Percentiles rank a stretch among this genome's conserved stretches.
Evolutionary conservation across 2,329 filamentous ascomycete genomes (phyloP).

Genomic region (Ambrosiella xylebori): DNA sequence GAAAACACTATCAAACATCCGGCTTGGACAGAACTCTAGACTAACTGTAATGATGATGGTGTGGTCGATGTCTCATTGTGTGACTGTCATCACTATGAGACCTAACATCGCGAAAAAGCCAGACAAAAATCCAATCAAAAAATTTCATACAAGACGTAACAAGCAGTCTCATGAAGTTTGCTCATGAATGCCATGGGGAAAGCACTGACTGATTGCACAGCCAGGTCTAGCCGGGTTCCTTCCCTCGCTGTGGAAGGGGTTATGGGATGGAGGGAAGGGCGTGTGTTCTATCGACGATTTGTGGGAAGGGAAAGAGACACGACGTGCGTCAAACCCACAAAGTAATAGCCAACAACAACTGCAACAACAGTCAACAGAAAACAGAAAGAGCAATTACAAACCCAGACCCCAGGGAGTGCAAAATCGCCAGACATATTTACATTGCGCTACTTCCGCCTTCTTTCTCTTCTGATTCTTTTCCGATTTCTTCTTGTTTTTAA

Average conservation of each 20-base stretch:
- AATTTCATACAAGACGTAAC: neutral
- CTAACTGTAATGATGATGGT: no score
- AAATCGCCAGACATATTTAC: conserved; percentile 4
- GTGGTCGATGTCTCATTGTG: no score
- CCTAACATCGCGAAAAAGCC: neutral
- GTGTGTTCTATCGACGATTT: neutral
- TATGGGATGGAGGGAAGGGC: neutral
- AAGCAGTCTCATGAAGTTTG: no score
- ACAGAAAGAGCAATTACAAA: no score
- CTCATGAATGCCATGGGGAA: neutral
- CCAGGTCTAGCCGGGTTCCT: conserved; percentile 2
- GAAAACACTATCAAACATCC: no score
- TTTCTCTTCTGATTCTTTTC: neutral
- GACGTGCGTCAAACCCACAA: neutral
- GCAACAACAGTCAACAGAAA: neutral
- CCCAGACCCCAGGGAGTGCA: neutral
- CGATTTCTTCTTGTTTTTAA: conserved; percentile 12
- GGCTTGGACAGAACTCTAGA: no score
- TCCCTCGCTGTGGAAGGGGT: neutral
- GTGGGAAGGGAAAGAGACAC: neutral
- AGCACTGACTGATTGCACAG: conserved; percentile 1
- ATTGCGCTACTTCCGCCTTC: conserved; percentile 2
- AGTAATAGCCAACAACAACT: neutral
- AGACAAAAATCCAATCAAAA: neutral
- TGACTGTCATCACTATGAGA: no score